A percentile compares a stretch with the other conserved stretches of the same genome.
Conservation (phyloP, 495 filamentous ascomycete species). For the Aspergillus asperescens region DNA sequence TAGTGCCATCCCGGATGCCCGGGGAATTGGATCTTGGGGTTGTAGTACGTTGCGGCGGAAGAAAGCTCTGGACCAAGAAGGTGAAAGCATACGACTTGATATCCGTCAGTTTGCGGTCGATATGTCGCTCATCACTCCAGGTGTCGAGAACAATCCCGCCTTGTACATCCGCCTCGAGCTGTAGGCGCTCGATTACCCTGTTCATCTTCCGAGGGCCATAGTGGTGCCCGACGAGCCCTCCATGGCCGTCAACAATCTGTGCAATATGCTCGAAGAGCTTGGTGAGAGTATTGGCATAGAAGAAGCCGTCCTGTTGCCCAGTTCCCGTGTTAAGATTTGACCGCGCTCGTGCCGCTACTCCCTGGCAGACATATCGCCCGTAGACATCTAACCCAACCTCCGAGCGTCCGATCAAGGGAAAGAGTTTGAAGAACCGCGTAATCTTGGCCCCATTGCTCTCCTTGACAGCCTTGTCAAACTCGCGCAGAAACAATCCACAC, state of each 20-base stretch:
- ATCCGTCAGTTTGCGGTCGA: conserved; percentile 84
- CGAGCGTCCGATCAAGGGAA: conserved; percentile 86
- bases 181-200: conserved; percentile 89
- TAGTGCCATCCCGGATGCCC: conserved; percentile 48
- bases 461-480: conserved; percentile 88
- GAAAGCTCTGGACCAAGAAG: conserved; percentile 90
- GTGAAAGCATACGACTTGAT: conserved; percentile 96
- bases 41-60: conserved; percentile 59
- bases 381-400: conserved; percentile 92
- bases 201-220: conserved; percentile 90
- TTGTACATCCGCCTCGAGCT: conserved; percentile 92
- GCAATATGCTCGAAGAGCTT: conserved; percentile 96
- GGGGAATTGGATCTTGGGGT: conserved; percentile 59
- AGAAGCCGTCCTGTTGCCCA: conserved; percentile 63
- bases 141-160: conserved; percentile 96
- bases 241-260: conserved; percentile 88
- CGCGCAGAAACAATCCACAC: conserved; percentile 82
- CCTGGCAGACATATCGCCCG: conserved; percentile 89
- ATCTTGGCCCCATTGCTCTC: conserved; percentile 81
- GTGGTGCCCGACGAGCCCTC: conserved; percentile 82
- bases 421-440: conserved; percentile 96
- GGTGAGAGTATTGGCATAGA: conserved; percentile 87
- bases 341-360: conserved; percentile 77
- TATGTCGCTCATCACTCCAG: conserved; percentile 81
- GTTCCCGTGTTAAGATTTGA: conserved; percentile 64